Conservation (phyloP, 805 yeast genomes). For the Starmerella cellae region DNA sequence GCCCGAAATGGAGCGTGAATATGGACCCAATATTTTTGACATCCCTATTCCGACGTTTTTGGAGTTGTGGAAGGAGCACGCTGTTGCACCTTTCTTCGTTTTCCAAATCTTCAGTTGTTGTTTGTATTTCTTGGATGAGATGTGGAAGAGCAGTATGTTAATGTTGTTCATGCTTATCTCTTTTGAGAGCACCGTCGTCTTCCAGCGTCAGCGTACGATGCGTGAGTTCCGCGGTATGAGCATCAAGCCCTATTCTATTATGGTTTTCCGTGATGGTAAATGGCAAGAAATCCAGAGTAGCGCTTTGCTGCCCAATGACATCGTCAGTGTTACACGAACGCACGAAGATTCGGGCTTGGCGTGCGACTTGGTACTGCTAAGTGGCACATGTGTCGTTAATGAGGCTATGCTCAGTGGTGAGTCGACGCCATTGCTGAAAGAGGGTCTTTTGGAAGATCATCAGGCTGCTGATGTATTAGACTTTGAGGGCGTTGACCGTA, state of each 20-base stretch:
- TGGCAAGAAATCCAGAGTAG: slow-evolving; percentile 65
- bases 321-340: slow-evolving; percentile 73
- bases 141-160: slow-evolving; percentile 90
- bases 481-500: slow-evolving; percentile 75
- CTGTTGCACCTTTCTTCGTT: slow-evolving; percentile 94
- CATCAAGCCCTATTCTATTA: slow-evolving; percentile 73
- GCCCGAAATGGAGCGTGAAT: slow-evolving; percentile 35
- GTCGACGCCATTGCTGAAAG: slow-evolving; percentile 91
- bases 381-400: slow-evolving; percentile 88
- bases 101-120: slow-evolving; percentile 94
- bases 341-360: slow-evolving; percentile 86
- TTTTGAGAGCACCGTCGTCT: slow-evolving; percentile 88
- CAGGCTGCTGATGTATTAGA: slow-evolving; percentile 56
- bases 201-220: slow-evolving; percentile 90
- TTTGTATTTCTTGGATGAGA: slow-evolving; percentile 89
- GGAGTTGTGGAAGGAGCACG: slow-evolving; percentile 91
- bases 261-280: slow-evolving; percentile 51
- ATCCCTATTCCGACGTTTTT: slow-evolving; percentile 86
- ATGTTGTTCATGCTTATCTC: slow-evolving; percentile 83
- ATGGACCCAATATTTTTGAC: slow-evolving; percentile 80
- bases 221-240: slow-evolving; percentile 95
- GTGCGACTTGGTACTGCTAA: slow-evolving; percentile 75
- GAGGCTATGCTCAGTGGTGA: slow-evolving; percentile 99
- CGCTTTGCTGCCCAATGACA: slow-evolving; percentile 78
- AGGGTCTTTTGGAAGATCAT: slow-evolving; percentile 64